Percentiles rank a stretch among this genome's conserved stretches.
Evolutionary conservation across 2,329 filamentous ascomycete genomes (phyloP).

Genomic region (Colletotrichum tofieldiae): DNA sequence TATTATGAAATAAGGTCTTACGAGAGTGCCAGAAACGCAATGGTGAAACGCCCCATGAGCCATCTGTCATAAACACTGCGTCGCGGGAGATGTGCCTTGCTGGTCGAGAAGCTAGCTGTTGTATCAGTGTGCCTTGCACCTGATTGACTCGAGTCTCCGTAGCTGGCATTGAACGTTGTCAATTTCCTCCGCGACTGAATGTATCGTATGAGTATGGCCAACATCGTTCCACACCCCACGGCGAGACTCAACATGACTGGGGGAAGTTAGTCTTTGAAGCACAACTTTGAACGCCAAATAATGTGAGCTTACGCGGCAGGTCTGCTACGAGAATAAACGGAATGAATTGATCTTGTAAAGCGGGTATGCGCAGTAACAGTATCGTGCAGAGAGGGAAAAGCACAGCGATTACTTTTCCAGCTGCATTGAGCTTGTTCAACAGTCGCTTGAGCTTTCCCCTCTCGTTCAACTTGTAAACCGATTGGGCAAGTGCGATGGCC

Average conservation of each 20-base stretch:
- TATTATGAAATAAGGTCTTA: constrained; percentile 27
- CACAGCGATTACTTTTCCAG: background rate
- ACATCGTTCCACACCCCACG: background rate
- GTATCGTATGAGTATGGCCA: background rate
- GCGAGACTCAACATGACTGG: background rate
- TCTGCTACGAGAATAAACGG: background rate
- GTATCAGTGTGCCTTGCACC: background rate
- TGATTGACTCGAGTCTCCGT: background rate
- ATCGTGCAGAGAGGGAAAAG: background rate
- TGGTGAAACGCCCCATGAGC: constrained; percentile 1
- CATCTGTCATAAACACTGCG: background rate
- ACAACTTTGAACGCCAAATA: background rate
- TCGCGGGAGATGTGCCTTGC: background rate
- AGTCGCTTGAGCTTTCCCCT: background rate
- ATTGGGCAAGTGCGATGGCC: background rate
- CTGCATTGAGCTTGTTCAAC: background rate
- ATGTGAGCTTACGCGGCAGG: background rate
- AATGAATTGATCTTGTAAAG: background rate
- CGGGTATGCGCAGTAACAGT: background rate
- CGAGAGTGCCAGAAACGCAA: background rate
- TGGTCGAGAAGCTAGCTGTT: background rate
- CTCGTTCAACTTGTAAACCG: background rate
- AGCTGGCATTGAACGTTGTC: background rate
- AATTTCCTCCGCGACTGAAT: background rate
- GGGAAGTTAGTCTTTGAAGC: background rate